These are phyloP conservation scores for Chaetothyriales sp. DNA, from an alignment of 2,329 filamentous ascomycete genomes.

Conservation along the genomic window DNA sequence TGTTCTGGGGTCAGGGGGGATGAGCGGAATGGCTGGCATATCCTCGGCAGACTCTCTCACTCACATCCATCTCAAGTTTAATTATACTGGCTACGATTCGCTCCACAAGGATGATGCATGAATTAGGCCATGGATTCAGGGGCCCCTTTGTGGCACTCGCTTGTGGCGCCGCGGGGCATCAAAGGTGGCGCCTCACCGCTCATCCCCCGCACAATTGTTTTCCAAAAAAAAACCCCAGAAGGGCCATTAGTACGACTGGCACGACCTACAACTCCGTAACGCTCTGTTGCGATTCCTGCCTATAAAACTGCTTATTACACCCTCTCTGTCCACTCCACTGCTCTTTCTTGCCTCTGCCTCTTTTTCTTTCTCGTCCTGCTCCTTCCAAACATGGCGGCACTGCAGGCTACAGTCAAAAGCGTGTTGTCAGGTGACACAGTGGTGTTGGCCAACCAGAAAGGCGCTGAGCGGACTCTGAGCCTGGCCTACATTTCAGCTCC, in stretches of 20 bases:
- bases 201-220: not conserved
- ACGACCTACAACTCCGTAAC: not conserved
- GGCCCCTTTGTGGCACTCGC: too few relatives aligned
- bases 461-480: slow-evolving; percentile 72
- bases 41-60: too few relatives aligned
- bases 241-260: not conserved
- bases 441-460: slow-evolving; percentile 66
- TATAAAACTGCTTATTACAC: not conserved
- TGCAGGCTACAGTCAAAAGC: slow-evolving; percentile 70
- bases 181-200: not conserved
- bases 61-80: too few relatives aligned
- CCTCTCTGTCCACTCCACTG: not conserved
- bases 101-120: too few relatives aligned
- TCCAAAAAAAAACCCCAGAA: not conserved
- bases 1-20: too few relatives aligned
- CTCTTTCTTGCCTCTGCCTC: not conserved
- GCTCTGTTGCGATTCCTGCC: not conserved
- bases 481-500: slow-evolving; percentile 87
- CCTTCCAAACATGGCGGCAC: slow-evolving; percentile 16
- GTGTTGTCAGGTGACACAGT: slow-evolving; percentile 89
- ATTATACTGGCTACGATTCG: too few relatives aligned
- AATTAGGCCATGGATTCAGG: too few relatives aligned
- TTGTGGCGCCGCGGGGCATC: not conserved
- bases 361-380: too few relatives aligned
- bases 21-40: too few relatives aligned